Base-by-base conservation (phyloP, 345 rosid species). In the Mercurialis annua region DNA sequence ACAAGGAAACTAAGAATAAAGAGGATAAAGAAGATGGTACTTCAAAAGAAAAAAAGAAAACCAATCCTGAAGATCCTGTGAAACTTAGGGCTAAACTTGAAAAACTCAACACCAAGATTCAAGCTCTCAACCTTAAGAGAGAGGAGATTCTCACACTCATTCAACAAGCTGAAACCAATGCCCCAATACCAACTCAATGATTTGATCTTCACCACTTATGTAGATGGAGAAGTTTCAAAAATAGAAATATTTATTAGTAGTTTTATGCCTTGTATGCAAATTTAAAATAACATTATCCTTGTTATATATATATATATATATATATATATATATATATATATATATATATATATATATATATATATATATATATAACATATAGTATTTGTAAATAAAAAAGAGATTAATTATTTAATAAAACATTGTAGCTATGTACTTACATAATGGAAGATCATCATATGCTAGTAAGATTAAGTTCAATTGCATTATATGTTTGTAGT, bases 21-120 rank as follows among this genome's bases (percentile, higher is more conserved):
- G 77, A 82, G 75, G 68, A 71, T 59, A 70, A 78, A 62, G 78
- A 77, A 70, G 83, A 74, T 71, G 71, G 69, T 75, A 3, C 44
- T 40, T 75, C 59, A 67, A 77, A 86, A 52, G 79, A 62, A 75
- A 80, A 86, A 77, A 81, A 81, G 80, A 80, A 81, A 52, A 81
- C 78, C 78, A 80, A 85, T 70, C 87, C 91, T 50, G 92, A 85
- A 81, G 92, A 87, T 65, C 89, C 93, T 11, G 74, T 72, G 30
- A 89, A 89, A 59, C 76, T 91, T 40, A 87, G 68, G 71, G 82
- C 77, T 27, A 87, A 87, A 63, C 86, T 89, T 11, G 71, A 77
- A 66, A 87, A 86, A 80, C 54, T 92, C 20, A 90, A 92, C 10
- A 71, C 82, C 70, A 84, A 92, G 76, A 89, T 89, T 48, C 80